phyloP scores from a whole-genome alignment of 768 basidiomycete species.

The Tephrocybe rancida region DNA sequence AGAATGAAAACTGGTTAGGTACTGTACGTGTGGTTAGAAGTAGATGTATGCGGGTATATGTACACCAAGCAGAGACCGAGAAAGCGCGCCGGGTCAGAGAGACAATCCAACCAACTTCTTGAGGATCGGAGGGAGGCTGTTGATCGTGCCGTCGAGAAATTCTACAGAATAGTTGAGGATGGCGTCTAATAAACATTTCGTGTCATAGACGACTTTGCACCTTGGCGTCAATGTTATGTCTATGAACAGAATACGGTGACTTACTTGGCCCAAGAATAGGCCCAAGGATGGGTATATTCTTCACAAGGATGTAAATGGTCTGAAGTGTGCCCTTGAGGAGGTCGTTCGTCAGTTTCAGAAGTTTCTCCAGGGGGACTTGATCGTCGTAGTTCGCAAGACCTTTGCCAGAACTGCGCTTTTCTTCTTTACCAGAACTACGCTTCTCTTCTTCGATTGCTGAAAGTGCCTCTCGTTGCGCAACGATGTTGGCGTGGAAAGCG shows the following conservation, averaged over 20 bases:
- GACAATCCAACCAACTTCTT: constrained; percentile 23
- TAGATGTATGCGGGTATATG: constrained; percentile 31
- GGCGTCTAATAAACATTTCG: constrained; percentile 62
- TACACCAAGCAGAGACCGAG: constrained; percentile 13
- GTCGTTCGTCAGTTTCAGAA: constrained; percentile 53
- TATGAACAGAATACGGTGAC: constrained; percentile 21
- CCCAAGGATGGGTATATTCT: constrained; percentile 47
- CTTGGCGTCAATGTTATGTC: neutral
- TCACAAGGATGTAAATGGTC: constrained; percentile 30
- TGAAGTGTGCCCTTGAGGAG: constrained; percentile 46
- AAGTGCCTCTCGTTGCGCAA: constrained; percentile 33
- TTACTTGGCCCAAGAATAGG: constrained; percentile 58
- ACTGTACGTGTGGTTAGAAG: constrained; percentile 23
- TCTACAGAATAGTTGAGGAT: constrained; percentile 52
- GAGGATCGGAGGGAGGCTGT: constrained; percentile 41
- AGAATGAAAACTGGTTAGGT: constrained; percentile 19
- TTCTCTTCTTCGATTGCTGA: constrained; percentile 22
- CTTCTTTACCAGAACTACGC: constrained; percentile 36
- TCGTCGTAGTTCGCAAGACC: constrained; percentile 55
- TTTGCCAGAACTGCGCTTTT: constrained; percentile 41
- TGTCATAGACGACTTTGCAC: constrained; percentile 52
- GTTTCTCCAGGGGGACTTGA: constrained; percentile 42
- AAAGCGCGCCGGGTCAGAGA: constrained; percentile 6
- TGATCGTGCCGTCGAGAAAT: constrained; percentile 47
- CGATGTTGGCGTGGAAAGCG: constrained; percentile 33